These are phyloP conservation scores for Suhomyces terraborum DNA, from an alignment of 1,139 yeast genomes.

Conservation along the genomic window DNA sequence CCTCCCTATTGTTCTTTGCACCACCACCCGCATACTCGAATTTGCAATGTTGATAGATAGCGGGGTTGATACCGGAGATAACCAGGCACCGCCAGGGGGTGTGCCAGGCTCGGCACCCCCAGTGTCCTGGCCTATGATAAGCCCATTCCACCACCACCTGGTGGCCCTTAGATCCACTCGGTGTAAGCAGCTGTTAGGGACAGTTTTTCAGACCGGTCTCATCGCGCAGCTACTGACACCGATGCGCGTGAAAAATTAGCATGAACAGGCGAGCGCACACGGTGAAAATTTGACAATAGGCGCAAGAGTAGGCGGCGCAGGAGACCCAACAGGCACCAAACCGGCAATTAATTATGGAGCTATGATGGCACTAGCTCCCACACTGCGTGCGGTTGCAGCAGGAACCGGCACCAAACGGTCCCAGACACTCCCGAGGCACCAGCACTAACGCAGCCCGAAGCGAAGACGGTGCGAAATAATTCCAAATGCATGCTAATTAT, in stretches of 20 bases:
- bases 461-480: no score
- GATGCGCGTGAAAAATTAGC: constrained; percentile 3
- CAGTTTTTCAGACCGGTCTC: neutral
- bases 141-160: no score
- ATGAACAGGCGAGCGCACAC: constrained; percentile 1
- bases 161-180: constrained; percentile 1
- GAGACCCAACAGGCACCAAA: no score
- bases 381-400: no score
- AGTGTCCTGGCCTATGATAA: neutral
- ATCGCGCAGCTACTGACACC: constrained; percentile 2
- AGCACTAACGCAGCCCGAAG: no score
- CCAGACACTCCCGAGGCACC: no score
- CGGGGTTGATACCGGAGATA: constrained; percentile 4
- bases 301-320: no score
- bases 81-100: neutral
- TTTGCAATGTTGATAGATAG: no score
- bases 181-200: constrained; percentile 3
- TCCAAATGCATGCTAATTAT: no score
- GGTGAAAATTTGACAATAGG: neutral
- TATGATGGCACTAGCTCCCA: no score
- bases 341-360: neutral
- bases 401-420: neutral
- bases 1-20: constrained; percentile 1
- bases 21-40: neutral
- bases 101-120: neutral